Evolutionary conservation across 306 rosid species (phyloP), one percentile per base, ranked within the genome.

Genomic region (Ceratonia siliqua): DNA sequence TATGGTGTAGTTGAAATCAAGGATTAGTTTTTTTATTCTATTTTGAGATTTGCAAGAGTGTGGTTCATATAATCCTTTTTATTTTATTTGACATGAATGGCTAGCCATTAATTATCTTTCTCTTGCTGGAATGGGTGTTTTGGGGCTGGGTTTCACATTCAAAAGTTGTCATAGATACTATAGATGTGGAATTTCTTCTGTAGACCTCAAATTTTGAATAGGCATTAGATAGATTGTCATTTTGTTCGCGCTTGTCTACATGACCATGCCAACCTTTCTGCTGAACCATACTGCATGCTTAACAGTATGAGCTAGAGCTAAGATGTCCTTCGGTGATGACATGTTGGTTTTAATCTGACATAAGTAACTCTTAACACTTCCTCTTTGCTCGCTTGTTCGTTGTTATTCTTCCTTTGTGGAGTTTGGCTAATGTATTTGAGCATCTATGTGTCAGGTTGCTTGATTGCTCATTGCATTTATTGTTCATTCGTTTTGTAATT

Each of bases 11-110:
- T 43, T 62, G 42, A 9, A 78, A 52, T 68, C 25, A 57, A 39
- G 72, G 12, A 17, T 46, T 62, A 57, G 35, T 33, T 22, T 38
- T 32, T 35, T 12, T 66, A 32, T 33, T 6, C 8, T 69, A 11
- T 17, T 33, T 11, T 28, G 4, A n/a, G 7, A 65, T 27, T 57
- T 62, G 50, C 52, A 7, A 65, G 12, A 2, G 21, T 28, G 39
- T 15, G 25, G 67, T 45, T 82, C 73, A 39, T 77, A 28, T 53
- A 58, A 74, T 66, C 56, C 76, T 17, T 8, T 77, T 49, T 49
- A 52, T 50, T 64, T 67, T 65, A 32, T 68, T 62, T 72, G 62
- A 65, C 52, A 67, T 54, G 62, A 81, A 46, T 64, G 72, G 68
- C 62, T 39, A 72, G 49, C 67, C 2, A 36, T 57, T 48, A 77